Evolutionary conservation across 164 flowering plant species (phyloP).

Genomic region (Dillenia suffruticosa): DNA sequence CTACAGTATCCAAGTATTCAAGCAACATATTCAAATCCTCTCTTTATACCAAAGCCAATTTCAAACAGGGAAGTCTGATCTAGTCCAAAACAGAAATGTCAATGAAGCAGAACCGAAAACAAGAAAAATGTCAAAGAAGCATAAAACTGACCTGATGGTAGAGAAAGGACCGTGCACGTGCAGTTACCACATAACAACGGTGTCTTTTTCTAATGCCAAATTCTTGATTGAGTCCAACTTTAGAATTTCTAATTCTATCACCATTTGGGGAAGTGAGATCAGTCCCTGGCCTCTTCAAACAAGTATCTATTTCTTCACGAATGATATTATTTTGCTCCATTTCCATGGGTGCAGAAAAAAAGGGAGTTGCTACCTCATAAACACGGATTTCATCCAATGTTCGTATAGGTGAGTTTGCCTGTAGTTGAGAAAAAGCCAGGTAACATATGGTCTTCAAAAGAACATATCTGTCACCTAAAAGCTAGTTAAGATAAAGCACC

Average conservation of each 20-base stretch:
- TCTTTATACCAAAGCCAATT: too few species aligned
- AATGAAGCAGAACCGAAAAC: too few species aligned
- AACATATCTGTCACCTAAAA: too few species aligned
- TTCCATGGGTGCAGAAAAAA: conserved; percentile 58
- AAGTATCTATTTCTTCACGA: conserved; percentile 9
- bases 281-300: conserved; percentile 13
- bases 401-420: conserved; percentile 94
- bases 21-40: too few species aligned
- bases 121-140: background rate
- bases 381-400: conserved; percentile 82
- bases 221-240: conserved; percentile 19
- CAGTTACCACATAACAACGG: conserved; percentile 70
- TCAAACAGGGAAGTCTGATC: too few species aligned
- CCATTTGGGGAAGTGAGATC: conserved; percentile 9
- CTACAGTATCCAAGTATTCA: too few species aligned
- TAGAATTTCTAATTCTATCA: conserved; percentile 5
- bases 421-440: conserved; percentile 7
- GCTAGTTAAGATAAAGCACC: too few species aligned
- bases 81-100: too few species aligned
- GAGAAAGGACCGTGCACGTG: conserved; percentile 86
- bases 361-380: conserved; percentile 57
- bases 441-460: background rate
- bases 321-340: conserved; percentile 22
- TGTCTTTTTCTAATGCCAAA: conserved; percentile 75
- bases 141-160: conserved; percentile 78